phyloP scores from a whole-genome alignment of 2,329 filamentous ascomycete genomes.

The Sclerotinia trifoliorum region DNA sequence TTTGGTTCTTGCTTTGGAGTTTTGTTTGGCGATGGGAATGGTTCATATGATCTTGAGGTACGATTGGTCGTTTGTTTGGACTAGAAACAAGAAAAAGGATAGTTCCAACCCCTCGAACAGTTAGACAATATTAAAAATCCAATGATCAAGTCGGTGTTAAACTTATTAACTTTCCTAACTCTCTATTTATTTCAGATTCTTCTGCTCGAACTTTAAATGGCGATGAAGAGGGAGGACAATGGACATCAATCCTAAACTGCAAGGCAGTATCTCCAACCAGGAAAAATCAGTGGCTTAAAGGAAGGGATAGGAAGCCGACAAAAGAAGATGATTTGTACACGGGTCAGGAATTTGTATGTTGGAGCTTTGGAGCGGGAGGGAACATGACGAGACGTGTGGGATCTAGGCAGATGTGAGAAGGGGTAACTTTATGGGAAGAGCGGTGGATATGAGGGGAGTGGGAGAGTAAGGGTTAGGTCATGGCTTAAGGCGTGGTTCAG shows the following conservation, averaged over 20 bases:
- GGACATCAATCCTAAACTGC: neutral
- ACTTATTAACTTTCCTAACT: neutral
- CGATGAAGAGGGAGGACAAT: neutral
- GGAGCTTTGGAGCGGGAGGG: neutral
- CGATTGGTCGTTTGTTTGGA: too few species aligned
- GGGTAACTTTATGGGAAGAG: neutral
- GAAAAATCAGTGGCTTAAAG: neutral
- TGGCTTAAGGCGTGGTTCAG: conserved; percentile 6
- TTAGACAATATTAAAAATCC: neutral
- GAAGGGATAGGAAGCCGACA: neutral
- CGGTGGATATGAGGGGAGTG: neutral
- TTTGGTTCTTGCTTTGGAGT: too few species aligned
- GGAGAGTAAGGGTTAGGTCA: neutral
- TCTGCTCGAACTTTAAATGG: neutral
- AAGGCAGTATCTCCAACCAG: neutral
- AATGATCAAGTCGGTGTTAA: neutral
- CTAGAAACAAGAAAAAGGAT: neutral
- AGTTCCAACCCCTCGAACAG: neutral
- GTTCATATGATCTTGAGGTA: too few species aligned
- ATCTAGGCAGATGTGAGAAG: conserved; percentile 4
- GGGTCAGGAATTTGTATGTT: neutral
- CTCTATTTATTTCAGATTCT: neutral
- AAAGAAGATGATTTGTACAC: conserved; percentile 8
- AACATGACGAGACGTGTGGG: neutral
- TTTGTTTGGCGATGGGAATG: neutral